Evolutionary conservation across 1,139 yeast genomes (phyloP).

Genomic region (Saccharomyces hybrid): DNA sequence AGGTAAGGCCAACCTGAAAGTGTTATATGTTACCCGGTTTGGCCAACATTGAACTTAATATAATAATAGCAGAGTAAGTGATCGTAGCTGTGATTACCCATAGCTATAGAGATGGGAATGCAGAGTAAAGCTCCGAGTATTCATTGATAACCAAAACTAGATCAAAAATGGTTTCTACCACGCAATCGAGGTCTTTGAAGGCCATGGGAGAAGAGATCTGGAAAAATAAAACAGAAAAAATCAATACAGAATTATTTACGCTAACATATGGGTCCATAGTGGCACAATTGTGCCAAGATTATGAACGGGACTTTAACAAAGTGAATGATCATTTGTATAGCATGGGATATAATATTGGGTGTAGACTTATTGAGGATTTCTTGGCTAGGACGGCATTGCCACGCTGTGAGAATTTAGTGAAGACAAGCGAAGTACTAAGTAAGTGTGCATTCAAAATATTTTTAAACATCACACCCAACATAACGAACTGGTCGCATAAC

Average conservation of each 20-base stretch:
- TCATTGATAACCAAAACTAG: neutral
- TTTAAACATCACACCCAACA: conserved; percentile 68
- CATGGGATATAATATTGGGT: conserved; percentile 95
- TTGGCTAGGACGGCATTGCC: conserved; percentile 79
- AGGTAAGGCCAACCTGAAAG: neutral
- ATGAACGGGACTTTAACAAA: conserved; percentile 60
- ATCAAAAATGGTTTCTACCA: conserved; percentile 3
- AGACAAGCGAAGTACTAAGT: conserved; percentile 79
- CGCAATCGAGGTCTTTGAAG: conserved; percentile 30
- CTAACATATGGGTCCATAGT: conserved; percentile 92
- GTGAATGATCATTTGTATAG: conserved; percentile 79
- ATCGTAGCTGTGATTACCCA: neutral
- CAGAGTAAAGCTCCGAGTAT: neutral
- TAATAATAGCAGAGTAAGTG: neutral
- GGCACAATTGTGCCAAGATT: conserved; percentile 84
- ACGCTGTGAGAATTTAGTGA: conserved; percentile 71
- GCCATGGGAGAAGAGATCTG: conserved; percentile 82
- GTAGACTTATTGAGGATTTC: conserved; percentile 86
- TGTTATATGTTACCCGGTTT: neutral
- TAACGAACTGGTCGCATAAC: conserved; percentile 72
- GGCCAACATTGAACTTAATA: neutral
- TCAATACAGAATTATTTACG: conserved; percentile 86
- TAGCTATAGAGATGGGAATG: neutral
- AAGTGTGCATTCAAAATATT: conserved; percentile 88
- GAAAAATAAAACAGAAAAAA: conserved; percentile 83